phyloP scores from a whole-genome alignment of 352 stramenopile genomes.

The Globisporangium okanoganense region DNA sequence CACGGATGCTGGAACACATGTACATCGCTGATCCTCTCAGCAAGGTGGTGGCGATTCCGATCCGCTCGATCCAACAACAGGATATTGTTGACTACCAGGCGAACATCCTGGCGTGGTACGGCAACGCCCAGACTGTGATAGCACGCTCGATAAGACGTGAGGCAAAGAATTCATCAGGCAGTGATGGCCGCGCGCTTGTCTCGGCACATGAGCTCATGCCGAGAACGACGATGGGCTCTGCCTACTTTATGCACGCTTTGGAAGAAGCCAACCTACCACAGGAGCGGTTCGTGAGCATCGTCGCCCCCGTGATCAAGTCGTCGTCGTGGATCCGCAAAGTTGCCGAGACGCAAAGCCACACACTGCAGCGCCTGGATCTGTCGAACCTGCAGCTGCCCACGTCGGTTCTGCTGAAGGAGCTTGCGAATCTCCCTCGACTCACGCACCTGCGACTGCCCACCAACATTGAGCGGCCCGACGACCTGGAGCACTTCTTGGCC shows the following conservation, averaged over 20 bases:
- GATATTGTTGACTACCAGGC: conserved; percentile 14
- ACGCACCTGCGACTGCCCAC: conserved; percentile 57
- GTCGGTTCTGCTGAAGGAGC: conserved; percentile 59
- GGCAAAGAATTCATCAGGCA: neutral
- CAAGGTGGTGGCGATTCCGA: neutral
- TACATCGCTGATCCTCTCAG: conserved; percentile 23
- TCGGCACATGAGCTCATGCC: conserved; percentile 30
- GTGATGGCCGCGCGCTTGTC: neutral
- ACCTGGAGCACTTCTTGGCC: conserved; percentile 70
- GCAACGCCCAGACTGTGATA: conserved; percentile 10
- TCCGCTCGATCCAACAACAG: conserved; percentile 7
- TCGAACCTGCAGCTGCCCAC: conserved; percentile 46
- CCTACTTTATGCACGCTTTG: conserved; percentile 47
- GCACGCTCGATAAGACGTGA: conserved; percentile 9
- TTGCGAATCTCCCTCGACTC: conserved; percentile 45
- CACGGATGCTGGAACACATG: conserved; percentile 47
- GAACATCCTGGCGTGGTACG: conserved; percentile 29
- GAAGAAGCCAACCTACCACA: conserved; percentile 36
- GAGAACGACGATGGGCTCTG: conserved; percentile 32
- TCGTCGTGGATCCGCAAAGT: conserved; percentile 67
- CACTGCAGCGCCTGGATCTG: conserved; percentile 63
- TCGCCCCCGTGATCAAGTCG: conserved; percentile 38
- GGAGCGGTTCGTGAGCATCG: conserved; percentile 67
- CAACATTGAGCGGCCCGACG: conserved; percentile 64
- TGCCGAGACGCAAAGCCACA: conserved; percentile 41